Conservation (phyloP, 2,329 filamentous ascomycete genomes). For the Xylaria sp. region DNA sequence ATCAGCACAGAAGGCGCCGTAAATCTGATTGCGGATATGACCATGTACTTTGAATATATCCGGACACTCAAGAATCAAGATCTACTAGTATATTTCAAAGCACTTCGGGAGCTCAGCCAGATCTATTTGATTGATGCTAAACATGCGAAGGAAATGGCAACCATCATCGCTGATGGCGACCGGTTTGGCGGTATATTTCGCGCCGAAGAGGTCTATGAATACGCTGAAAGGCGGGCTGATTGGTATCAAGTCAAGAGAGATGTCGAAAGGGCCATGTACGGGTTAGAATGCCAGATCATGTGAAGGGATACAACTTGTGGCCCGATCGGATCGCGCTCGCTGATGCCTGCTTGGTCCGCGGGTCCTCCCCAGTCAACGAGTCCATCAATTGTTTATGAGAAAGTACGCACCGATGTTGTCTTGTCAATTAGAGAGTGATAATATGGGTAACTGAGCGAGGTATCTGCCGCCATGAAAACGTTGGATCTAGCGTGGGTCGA, state of each 20-base stretch:
- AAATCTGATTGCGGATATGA: constrained; percentile 96
- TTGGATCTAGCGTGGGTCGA: constrained; percentile 15
- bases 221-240: constrained; percentile 91
- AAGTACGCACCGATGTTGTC: not conserved
- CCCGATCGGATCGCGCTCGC: not conserved
- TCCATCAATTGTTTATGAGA: not conserved
- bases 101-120: constrained; percentile 90
- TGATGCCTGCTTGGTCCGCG: constrained; percentile 1
- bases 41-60: constrained; percentile 89
- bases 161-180: constrained; percentile 91
- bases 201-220: constrained; percentile 97
- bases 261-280: constrained; percentile 98
- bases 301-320: constrained; percentile 52
- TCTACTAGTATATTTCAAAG: constrained; percentile 88
- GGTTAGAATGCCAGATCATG: constrained; percentile 89
- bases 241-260: constrained; percentile 91
- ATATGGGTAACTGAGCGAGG: not conserved
- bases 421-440: constrained; percentile 3
- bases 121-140: constrained; percentile 91
- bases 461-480: constrained; percentile 1
- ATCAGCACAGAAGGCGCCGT: constrained; percentile 90
- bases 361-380: constrained; percentile 5
- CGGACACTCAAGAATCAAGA: constrained; percentile 83
- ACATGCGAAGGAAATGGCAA: constrained; percentile 94
- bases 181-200: constrained; percentile 93